phyloP scores from a whole-genome alignment of 2,329 filamentous ascomycete genomes.

The Dactylonectria estremocensis region DNA sequence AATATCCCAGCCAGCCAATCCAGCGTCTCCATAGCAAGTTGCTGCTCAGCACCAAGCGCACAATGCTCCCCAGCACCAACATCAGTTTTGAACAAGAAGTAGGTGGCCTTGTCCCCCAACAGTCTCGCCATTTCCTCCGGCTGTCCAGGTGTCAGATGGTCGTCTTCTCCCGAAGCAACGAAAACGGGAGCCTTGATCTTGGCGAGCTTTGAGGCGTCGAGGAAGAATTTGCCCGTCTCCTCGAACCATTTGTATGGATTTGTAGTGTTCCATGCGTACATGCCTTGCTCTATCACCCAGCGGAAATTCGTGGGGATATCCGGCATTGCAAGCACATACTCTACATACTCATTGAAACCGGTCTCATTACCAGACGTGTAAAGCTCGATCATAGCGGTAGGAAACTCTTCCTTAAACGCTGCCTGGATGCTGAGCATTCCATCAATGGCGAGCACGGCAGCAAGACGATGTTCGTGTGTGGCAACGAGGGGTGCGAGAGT shows the following conservation, averaged over 20 bases:
- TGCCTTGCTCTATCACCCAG: constrained; percentile 29
- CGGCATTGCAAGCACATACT: not conserved
- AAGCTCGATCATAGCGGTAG: constrained; percentile 6
- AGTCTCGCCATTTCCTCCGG: constrained; percentile 29
- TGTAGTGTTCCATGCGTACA: constrained; percentile 30
- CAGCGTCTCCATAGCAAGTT: constrained; percentile 24
- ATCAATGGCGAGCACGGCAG: constrained; percentile 29
- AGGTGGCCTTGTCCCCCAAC: constrained; percentile 19
- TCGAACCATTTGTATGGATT: constrained; percentile 27
- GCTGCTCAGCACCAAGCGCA: constrained; percentile 28
- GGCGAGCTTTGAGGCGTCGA: constrained; percentile 13
- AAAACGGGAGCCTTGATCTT: constrained; percentile 25
- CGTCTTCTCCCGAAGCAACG: constrained; percentile 26
- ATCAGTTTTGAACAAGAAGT: constrained; percentile 28
- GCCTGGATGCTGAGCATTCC: constrained; percentile 25
- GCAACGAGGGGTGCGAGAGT: constrained; percentile 38
- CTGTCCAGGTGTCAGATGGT: constrained; percentile 23
- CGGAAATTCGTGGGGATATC: constrained; percentile 15
- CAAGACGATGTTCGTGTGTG: constrained; percentile 30
- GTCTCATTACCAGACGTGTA: constrained; percentile 21
- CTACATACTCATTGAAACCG: constrained; percentile 16
- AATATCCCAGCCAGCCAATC: constrained; percentile 27
- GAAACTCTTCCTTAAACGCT: constrained; percentile 8
- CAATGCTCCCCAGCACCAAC: constrained; percentile 33
- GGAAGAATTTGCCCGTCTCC: constrained; percentile 17